phyloP scores from a whole-genome alignment of 169 alveolate species.

The Plasmodium cynomolgi region DNA sequence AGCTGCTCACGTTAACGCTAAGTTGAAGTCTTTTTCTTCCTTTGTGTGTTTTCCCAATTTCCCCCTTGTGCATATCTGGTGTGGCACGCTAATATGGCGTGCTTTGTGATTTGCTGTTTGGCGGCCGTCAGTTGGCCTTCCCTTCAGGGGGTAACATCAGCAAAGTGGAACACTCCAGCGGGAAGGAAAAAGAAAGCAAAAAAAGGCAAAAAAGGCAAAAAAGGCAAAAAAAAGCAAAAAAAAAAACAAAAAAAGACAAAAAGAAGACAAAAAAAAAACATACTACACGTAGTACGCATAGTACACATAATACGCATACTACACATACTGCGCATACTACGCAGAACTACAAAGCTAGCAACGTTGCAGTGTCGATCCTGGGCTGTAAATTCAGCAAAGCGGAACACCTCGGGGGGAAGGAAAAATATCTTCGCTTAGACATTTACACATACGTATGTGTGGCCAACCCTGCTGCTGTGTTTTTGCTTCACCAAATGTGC shows the following conservation, averaged over 20 bases:
- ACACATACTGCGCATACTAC: not conserved
- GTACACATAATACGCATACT: no score
- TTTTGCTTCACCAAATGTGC: not conserved
- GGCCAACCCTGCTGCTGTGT: not conserved
- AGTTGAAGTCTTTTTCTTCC: slow-evolving; percentile 1
- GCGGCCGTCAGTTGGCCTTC: not conserved
- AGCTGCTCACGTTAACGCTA: not conserved
- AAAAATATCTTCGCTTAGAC: not conserved
- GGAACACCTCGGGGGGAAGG: not conserved
- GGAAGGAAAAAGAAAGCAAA: not conserved
- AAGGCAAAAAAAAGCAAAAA: not conserved
- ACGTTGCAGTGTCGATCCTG: not conserved
- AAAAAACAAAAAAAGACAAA: not conserved
- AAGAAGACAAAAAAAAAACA: not conserved
- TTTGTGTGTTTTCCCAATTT: not conserved
- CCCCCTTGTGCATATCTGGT: not conserved
- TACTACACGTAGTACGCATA: no score
- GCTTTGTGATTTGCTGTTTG: not conserved
- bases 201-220: no score
- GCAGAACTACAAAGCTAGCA: slow-evolving; percentile 12
- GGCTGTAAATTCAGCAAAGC: not conserved
- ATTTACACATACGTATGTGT: not conserved
- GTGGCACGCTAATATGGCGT: not conserved
- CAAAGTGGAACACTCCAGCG: not conserved
- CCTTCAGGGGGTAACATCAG: not conserved